These are phyloP conservation scores for Diplodia corticola DNA, from an alignment of 2,329 filamentous ascomycete species.

Conservation along the genomic window DNA sequence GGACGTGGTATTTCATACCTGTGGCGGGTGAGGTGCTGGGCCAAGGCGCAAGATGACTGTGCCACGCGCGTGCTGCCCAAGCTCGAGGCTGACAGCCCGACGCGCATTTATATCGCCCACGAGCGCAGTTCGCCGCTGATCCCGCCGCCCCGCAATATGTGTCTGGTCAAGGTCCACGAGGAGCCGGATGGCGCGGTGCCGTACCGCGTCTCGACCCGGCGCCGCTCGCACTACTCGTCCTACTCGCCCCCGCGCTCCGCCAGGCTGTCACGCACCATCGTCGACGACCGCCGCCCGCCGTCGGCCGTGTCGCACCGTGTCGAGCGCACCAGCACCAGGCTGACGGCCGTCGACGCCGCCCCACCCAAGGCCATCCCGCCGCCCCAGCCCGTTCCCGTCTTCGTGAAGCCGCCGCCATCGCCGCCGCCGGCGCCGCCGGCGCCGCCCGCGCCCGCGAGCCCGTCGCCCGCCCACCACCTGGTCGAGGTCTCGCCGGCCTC, in stretches of 20 bases:
- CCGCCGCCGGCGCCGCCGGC: conserved; percentile 35
- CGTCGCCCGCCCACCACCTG: conserved; percentile 38
- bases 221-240: conserved; percentile 30
- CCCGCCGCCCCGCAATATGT: conserved; percentile 38
- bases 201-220: conserved; percentile 36
- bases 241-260: conserved; percentile 32
- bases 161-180: conserved; percentile 48
- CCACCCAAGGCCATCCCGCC: conserved; percentile 36
- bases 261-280: conserved; percentile 31
- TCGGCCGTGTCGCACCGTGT: conserved; percentile 26
- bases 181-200: conserved; percentile 43
- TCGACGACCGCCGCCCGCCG: conserved; percentile 28
- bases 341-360: conserved; percentile 24
- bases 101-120: not conserved
- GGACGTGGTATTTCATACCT: conserved; percentile 55
- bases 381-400: conserved; percentile 44
- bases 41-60: not conserved
- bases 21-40: too few species aligned
- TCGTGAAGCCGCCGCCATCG: conserved; percentile 36
- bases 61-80: not conserved
- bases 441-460: conserved; percentile 22
- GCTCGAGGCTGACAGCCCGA: not conserved
- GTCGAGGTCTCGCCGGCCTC: conserved; percentile 47
- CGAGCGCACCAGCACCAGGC: conserved; percentile 29
- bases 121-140: not conserved